Percentiles rank a stretch among this genome's conserved stretches.
phyloP scores from a whole-genome alignment of 805 yeast species.

The Tetrapisispora iriomotensis region DNA sequence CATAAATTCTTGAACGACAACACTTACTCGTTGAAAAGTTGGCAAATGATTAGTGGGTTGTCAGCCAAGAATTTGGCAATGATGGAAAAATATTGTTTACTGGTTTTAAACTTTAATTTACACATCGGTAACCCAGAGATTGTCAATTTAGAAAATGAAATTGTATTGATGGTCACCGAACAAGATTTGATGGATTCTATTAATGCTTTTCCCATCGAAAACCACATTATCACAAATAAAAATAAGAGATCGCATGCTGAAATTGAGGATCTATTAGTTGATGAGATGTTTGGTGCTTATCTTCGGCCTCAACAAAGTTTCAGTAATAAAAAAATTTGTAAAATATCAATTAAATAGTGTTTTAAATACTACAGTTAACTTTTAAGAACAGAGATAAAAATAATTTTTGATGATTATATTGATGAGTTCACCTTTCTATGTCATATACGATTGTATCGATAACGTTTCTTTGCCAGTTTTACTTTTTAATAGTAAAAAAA shows the following conservation, averaged over 20 bases:
- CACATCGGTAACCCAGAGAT: background rate
- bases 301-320: slow-evolving; percentile 2
- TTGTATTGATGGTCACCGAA: background rate
- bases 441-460: too few relatives aligned
- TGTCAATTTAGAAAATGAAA: slow-evolving; percentile 1
- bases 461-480: too few relatives aligned
- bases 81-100: slow-evolving; percentile 24
- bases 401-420: background rate
- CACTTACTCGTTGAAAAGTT: slow-evolving; percentile 20
- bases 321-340: slow-evolving; percentile 1
- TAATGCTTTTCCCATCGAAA: background rate
- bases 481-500: too few relatives aligned
- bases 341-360: background rate
- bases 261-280: background rate
- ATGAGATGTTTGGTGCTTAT: slow-evolving; percentile 1
- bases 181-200: slow-evolving; percentile 1
- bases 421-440: too few relatives aligned
- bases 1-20: slow-evolving; percentile 23
- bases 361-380: background rate
- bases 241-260: background rate
- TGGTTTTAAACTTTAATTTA: slow-evolving; percentile 13
- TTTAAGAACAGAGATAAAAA: background rate
- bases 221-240: too few relatives aligned
- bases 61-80: slow-evolving; percentile 9
- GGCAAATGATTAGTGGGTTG: slow-evolving; percentile 21